Evolutionary conservation across 2,329 filamentous ascomycete species (phyloP), one percentile per base, ranked within the genome.

Genomic region (Neonectria magnoliae): DNA sequence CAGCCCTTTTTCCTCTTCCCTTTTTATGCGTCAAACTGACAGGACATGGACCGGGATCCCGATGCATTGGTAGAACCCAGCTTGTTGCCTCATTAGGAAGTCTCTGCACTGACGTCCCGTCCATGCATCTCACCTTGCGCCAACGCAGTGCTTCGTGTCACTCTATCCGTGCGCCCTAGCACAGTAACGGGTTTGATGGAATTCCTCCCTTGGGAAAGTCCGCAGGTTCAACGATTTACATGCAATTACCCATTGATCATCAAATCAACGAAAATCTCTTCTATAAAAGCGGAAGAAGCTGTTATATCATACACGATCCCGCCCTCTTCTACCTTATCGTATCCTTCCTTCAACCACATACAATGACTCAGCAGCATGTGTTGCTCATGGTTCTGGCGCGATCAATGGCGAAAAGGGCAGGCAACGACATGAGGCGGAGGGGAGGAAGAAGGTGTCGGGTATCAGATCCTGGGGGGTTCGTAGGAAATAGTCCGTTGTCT

Each of bases 1-100:
- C 92, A 55, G 54, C 60, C 45, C 33, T 29, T 52, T 71, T 68
- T 41, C 57, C 62, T 57, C 54, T 54, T 68, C 36, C 59, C 61
- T 57, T 57, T 54, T 70, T 60, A 57, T 72, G 25, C 45, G 11
- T 27, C 27, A 16, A 50, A 7, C 16, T 31, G 27, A 22, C 60
- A 44, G 42, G 47, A 48, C 48, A 58, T 36, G 41, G 38, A 38
- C 60, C 18, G 38, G 55, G 60, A 63, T 54, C 42, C 44, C 25
- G 48, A 54, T 57, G 55, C 55, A 58, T 55, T 48, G 55, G 58
- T 25, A 44, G n/a, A 44, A 52, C 5, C 38, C 41, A 61, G 53
- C 57, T 60, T 27, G 51, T 68, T 68, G 16, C 65, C 68, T 70
- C 58, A 60, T 62, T 62, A 20, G 50, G 60, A 58, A 63, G 59